A percentile compares a stretch with the other conserved stretches of the same genome.
phyloP scores from a whole-genome alignment of 129 eudicot genomes.

The Chrysanthemum makinoi region DNA sequence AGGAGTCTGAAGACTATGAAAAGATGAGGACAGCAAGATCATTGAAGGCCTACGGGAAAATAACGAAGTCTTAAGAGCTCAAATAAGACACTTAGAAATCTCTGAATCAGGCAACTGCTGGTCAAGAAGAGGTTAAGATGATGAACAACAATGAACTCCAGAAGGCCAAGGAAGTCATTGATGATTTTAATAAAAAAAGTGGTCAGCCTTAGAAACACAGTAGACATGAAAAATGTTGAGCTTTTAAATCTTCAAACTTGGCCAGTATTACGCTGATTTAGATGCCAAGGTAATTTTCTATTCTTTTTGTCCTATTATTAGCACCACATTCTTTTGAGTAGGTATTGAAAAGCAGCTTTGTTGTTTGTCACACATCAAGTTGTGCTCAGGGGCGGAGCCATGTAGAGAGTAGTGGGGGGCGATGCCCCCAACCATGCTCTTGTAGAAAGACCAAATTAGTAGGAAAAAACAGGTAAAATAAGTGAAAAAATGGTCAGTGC shows the following conservation, averaged over 20 bases:
- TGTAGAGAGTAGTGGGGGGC: too few species aligned
- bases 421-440: too few species aligned
- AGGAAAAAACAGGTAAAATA: too few species aligned
- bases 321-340: background rate
- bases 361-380: constrained; percentile 9
- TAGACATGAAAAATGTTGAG: constrained; percentile 83
- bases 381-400: too few species aligned
- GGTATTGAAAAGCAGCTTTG: constrained; percentile 16
- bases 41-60: constrained; percentile 74
- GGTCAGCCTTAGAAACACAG: constrained; percentile 47
- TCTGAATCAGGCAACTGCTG: constrained; percentile 68
- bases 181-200: constrained; percentile 68
- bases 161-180: constrained; percentile 73
- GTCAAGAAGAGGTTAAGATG: constrained; percentile 67
- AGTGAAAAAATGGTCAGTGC: too few species aligned
- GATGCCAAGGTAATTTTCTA: constrained; percentile 72
- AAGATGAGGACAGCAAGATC: constrained; percentile 89
- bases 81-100: constrained; percentile 68
- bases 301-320: constrained; percentile 12
- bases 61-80: constrained; percentile 62
- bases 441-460: too few species aligned
- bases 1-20: constrained; percentile 97
- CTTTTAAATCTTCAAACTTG: constrained; percentile 92
- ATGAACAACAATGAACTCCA: constrained; percentile 56
- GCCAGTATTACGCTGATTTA: constrained; percentile 95